Evolutionary conservation across 2,329 filamentous ascomycete genomes (phyloP).

Genomic region (Pseudovirgaria hyperparasitica): DNA sequence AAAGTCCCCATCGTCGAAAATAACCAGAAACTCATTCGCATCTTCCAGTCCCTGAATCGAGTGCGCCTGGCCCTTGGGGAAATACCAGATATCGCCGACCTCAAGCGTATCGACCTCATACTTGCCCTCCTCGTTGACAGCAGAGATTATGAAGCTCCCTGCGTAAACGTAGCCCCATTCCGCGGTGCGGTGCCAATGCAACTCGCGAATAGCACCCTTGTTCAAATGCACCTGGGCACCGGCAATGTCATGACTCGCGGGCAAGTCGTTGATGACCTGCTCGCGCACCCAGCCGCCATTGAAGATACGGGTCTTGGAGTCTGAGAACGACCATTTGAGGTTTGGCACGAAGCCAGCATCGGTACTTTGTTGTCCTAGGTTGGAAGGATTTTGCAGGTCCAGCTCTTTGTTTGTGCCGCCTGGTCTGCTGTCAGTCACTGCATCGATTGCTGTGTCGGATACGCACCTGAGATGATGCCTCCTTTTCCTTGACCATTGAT

Average conservation of each 20-base stretch:
- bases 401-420: conserved; percentile 51
- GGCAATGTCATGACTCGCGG: conserved; percentile 51
- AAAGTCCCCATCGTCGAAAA: conserved; percentile 56
- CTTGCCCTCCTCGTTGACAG: conserved; percentile 48
- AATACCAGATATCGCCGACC: conserved; percentile 56
- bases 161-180: conserved; percentile 54
- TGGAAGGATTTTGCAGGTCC: conserved; percentile 51
- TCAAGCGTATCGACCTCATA: conserved; percentile 43
- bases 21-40: conserved; percentile 54
- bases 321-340: conserved; percentile 56
- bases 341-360: conserved; percentile 53
- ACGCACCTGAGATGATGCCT: conserved; percentile 42
- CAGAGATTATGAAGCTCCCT: conserved; percentile 45
- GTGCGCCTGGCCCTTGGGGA: conserved; percentile 52
- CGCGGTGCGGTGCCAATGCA: conserved; percentile 57
- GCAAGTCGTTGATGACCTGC: conserved; percentile 55
- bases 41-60: conserved; percentile 52
- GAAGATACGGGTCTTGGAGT: conserved; percentile 50
- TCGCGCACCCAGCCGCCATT: conserved; percentile 54
- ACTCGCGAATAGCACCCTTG: conserved; percentile 54
- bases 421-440: conserved; percentile 15
- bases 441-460: no score
- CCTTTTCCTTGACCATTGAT: conserved; percentile 46
- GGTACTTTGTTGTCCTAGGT: conserved; percentile 48
- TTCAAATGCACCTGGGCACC: conserved; percentile 56